These are phyloP conservation scores for Trichophyton benhamiae DNA, from an alignment of 2,329 filamentous ascomycete species.

Conservation along the genomic window DNA sequence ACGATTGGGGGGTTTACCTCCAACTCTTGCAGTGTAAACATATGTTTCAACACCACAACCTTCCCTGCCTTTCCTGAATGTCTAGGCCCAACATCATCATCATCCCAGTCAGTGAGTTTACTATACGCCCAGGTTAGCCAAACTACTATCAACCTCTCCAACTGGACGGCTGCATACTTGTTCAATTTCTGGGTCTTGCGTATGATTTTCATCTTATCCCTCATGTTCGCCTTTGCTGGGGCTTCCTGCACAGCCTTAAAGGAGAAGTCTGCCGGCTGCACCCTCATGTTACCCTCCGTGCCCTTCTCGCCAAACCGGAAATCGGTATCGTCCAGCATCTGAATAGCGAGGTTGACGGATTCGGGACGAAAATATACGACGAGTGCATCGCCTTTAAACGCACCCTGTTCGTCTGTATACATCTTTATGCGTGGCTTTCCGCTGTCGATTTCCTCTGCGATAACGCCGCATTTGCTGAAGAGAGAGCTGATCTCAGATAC, in stretches of 20 bases:
- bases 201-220: conserved; percentile 80
- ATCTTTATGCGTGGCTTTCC: conserved; percentile 83
- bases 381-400: conserved; percentile 86
- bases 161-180: conserved; percentile 27
- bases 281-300: conserved; percentile 54
- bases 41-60: conserved; percentile 75
- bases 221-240: conserved; percentile 40
- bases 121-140: conserved; percentile 31
- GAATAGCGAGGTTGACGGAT: conserved; percentile 58
- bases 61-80: conserved; percentile 57
- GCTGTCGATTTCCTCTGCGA: conserved; percentile 87
- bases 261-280: conserved; percentile 73
- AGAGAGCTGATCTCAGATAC: conserved; percentile 67
- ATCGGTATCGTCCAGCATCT: conserved; percentile 46
- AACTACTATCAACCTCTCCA: not conserved
- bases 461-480: conserved; percentile 82
- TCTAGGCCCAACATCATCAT: conserved; percentile 58
- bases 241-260: conserved; percentile 79
- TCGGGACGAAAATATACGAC: conserved; percentile 92
- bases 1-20: conserved; percentile 35
- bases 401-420: conserved; percentile 67
- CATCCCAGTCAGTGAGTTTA: conserved; percentile 88
- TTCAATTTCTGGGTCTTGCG: conserved; percentile 83
- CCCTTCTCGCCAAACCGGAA: conserved; percentile 54
- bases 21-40: conserved; percentile 80